These are phyloP conservation scores for Nannochloropsis gaditana DNA, from an alignment of 108 stramenopile genomes.

Conservation along the genomic window DNA sequence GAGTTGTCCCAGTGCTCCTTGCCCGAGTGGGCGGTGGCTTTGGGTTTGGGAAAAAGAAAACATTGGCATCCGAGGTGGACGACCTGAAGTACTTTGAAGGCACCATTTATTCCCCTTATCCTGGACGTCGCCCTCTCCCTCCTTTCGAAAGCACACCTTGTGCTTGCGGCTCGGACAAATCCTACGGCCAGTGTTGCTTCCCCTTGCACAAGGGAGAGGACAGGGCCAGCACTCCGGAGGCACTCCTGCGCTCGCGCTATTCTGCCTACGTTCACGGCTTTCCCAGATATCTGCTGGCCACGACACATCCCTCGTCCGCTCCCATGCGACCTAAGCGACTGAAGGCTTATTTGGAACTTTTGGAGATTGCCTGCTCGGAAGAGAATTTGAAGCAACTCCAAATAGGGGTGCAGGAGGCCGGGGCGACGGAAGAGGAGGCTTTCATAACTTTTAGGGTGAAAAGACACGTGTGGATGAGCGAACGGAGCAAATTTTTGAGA, in stretches of 20 bases:
- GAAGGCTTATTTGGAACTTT: slow-evolving; percentile 7
- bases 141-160: slow-evolving; percentile 7
- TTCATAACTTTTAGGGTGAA: background rate
- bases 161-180: background rate
- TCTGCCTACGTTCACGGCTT: background rate
- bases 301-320: slow-evolving; percentile 15
- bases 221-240: background rate
- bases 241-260: slow-evolving; percentile 14
- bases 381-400: background rate
- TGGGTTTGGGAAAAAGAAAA: background rate
- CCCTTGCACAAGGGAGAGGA: background rate
- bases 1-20: background rate
- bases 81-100: background rate
- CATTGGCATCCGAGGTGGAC: background rate
- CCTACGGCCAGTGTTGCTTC: background rate
- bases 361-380: background rate
- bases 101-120: background rate
- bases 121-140: slow-evolving; percentile 1
- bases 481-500: slow-evolving; percentile 15
- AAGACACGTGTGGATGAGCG: slow-evolving; percentile 16
- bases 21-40: background rate
- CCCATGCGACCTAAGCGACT: slow-evolving; percentile 15
- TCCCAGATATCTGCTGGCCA: background rate
- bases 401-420: slow-evolving; percentile 7
- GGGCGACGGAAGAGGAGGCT: slow-evolving; percentile 1